Evolutionary conservation across 2,329 filamentous ascomycete species (phyloP), one percentile per base, ranked within the genome.

Genomic region (Aspergillus arachidicola): DNA sequence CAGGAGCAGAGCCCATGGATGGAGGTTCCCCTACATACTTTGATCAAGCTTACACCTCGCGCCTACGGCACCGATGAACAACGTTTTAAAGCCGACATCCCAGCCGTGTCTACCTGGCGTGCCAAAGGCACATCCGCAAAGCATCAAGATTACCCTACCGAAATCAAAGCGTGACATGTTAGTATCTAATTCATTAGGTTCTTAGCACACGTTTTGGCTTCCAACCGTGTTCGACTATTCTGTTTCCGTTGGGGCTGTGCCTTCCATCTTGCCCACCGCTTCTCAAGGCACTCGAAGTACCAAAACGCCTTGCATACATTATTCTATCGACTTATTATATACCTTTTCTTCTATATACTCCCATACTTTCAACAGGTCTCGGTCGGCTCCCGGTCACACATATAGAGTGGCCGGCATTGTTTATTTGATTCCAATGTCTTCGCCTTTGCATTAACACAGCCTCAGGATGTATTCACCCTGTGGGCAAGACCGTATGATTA

Each of bases 1-100:
- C 95, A 98, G 79, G 89, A 94, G 71, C 87, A 92, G 79, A 95
- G 91, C 69, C 95, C 95, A 0, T 99, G 95, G 95, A 97, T 98
- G 91, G 94, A 97, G 73, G 95, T 99, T 10, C 95, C 95, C 7
- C 84, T 99, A 65, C 95, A 99, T 78, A 97, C 93, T 10, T 84
- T 99, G 55, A 98, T 99, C 81, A 97, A 97, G 81, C 85, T 99
- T 58, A 98, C 95, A 6, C 95, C 95, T 2, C 89, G 92, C 65
- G 95, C 95, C 9, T 99, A 99, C 77, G 92, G 91, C 56, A 99
- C 95, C 1, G 89, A 96, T 63, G 93, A 98, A 76, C 87, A 95
- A 77, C 86, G 93, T 51, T 91, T 93, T 74, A 90, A 91, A 76
- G 94, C 94, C 9, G 91, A 96, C 75, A 97, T 99, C 68, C 92